Base-by-base conservation (phyloP, 2,329 filamentous ascomycete genomes). In the Stagonosporopsis chrysanthemi region DNA sequence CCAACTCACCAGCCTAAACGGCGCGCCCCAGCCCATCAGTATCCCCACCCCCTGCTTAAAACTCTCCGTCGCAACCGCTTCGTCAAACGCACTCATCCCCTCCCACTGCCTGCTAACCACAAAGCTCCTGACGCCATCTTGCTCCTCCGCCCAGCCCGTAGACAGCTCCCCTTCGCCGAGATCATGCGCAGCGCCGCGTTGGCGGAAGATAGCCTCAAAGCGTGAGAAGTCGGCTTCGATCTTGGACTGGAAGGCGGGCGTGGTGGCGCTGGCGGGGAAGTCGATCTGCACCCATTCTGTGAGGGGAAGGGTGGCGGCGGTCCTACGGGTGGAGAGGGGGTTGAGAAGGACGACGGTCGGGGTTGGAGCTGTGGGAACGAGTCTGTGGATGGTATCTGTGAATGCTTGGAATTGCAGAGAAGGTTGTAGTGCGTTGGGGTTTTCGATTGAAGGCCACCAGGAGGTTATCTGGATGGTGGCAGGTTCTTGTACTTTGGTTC, bases 91-190 rank as follows among this genome's bases (percentile, higher is more conserved):
- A 4, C 11, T 15, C 52, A 46, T 50, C 3, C 7, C 22, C 2
- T 14, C 6, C 52, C 46, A 50, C 2, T 46, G 39, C 7, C 52
- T 45, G 2, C 36, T 22, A 7, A 55, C 52, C 12, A 55, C 17
- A 22, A 55, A 55, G 4, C n/a, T 15, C 15, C 23, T 33, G 3
- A 40, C 31, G 5, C 28, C 33, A 29, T 53, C 29, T 4, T 41
- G 35, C 22, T 49, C 31, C 35, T 50, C 46, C 6, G 46, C 24
- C 52, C 46, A 56, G 3, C 52, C 52, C 7, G 9, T 29, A 8
- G 19, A 17, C 11, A 56, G 9, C 1, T 44, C 52, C 1, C 36
- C n/a, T 14, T 56, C 52, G 1, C 52, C 52, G 2, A n/a, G 2
- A 2, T 31, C 39, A 1, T 42, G 15, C 17, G 14, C 1, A 6